These are phyloP conservation scores for Polygonum maritimum DNA, from an alignment of 148 eudicot genomes.

Conservation along the genomic window DNA sequence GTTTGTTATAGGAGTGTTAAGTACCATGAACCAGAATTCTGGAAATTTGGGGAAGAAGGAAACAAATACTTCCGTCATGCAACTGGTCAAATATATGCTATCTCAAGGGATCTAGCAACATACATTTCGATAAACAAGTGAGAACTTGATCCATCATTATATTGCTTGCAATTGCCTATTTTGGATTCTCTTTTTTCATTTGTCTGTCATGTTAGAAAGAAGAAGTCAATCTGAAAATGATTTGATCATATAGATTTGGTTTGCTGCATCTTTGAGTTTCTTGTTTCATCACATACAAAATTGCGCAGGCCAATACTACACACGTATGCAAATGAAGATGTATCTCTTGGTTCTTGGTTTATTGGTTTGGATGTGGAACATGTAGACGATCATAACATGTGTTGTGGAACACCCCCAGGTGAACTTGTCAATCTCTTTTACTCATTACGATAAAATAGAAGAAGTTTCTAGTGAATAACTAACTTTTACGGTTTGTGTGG, in stretches of 20 bases:
- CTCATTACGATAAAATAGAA: not conserved
- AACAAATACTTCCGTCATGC: slow-evolving; percentile 95
- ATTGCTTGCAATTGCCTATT: not conserved
- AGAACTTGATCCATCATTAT: slow-evolving; percentile 7
- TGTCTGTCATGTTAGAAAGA: too few species aligned
- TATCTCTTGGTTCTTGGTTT: slow-evolving; percentile 89
- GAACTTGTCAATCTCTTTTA: not conserved
- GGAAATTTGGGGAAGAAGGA: slow-evolving; percentile 98
- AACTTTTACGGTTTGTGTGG: slow-evolving; percentile 1
- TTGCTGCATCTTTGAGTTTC: not conserved
- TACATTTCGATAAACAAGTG: slow-evolving; percentile 86
- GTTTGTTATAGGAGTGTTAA: slow-evolving; percentile 49
- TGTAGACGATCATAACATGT: slow-evolving; percentile 82
- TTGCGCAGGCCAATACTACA: slow-evolving; percentile 72
- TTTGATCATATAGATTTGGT: not conserved
- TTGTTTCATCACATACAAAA: not conserved
- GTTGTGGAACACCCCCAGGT: slow-evolving; percentile 99
- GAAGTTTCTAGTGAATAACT: not conserved
- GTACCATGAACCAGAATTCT: slow-evolving; percentile 93
- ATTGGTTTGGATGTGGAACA: slow-evolving; percentile 94
- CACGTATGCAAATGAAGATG: slow-evolving; percentile 94
- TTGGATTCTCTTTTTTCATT: not conserved
- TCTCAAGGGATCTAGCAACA: slow-evolving; percentile 88
- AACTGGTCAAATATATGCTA: slow-evolving; percentile 95
- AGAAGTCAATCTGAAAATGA: not conserved